These are phyloP conservation scores for Phytophthora constricta DNA, from an alignment of 352 stramenopile genomes.

Conservation along the genomic window DNA sequence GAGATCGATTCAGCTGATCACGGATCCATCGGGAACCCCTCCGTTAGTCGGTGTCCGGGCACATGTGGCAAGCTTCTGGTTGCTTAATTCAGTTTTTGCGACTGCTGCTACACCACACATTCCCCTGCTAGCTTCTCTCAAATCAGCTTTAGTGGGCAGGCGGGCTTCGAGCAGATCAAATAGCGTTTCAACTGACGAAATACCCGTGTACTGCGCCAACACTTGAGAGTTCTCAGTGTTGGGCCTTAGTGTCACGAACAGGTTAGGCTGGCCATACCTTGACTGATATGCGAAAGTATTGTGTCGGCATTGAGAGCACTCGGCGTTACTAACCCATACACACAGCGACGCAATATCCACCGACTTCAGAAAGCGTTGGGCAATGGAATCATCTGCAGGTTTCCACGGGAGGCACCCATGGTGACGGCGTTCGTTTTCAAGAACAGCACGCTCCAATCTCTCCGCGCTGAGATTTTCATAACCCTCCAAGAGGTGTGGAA, in stretches of 20 bases:
- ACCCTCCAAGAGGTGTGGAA: neutral
- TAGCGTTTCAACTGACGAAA: slow-evolving; percentile 1
- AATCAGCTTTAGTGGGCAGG: slow-evolving; percentile 6
- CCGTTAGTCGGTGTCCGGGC: no score
- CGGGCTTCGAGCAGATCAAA: slow-evolving; percentile 5
- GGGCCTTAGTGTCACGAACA: slow-evolving; percentile 15
- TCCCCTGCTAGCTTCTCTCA: slow-evolving; percentile 8
- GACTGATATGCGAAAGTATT: slow-evolving; percentile 11
- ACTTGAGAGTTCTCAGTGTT: slow-evolving; percentile 9
- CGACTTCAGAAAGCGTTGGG: neutral
- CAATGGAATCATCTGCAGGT: neutral
- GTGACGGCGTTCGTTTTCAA: slow-evolving; percentile 7
- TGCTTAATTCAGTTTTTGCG: no score
- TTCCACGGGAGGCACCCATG: slow-evolving; percentile 3
- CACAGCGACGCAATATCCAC: neutral
- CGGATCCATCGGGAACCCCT: no score
- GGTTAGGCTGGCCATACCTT: slow-evolving; percentile 3
- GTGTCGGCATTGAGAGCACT: slow-evolving; percentile 4
- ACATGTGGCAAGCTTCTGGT: no score
- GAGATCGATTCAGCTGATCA: no score
- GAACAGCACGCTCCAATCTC: neutral
- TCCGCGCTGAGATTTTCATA: slow-evolving; percentile 1
- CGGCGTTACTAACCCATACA: slow-evolving; percentile 9
- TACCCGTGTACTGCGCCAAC: slow-evolving; percentile 12
- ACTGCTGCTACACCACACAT: no score